phyloP scores from a whole-genome alignment of 2,329 filamentous ascomycete species.

The Colletotrichum australisinense region DNA sequence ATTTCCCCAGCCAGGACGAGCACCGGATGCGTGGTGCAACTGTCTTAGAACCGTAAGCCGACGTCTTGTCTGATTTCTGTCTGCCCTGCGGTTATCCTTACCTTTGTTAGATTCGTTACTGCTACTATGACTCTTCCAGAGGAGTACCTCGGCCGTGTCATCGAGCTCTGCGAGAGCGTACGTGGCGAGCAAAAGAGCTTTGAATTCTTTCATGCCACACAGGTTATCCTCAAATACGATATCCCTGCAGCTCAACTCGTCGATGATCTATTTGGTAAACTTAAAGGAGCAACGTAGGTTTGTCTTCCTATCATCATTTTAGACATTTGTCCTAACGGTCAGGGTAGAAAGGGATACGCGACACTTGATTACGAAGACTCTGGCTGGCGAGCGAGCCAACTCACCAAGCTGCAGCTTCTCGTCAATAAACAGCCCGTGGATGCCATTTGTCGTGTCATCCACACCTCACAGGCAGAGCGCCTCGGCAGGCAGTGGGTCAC shows the following conservation, averaged over 20 bases:
- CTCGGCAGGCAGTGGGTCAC: conserved; percentile 89
- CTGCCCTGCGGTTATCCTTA: not conserved
- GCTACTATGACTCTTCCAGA: conserved; percentile 92
- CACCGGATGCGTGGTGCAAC: conserved; percentile 56
- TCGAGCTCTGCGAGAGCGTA: conserved; percentile 92
- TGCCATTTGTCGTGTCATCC: conserved; percentile 91
- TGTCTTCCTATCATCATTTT: not conserved
- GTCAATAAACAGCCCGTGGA: conserved; percentile 96
- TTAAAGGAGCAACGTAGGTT: conserved; percentile 82
- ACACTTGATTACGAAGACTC: conserved; percentile 97
- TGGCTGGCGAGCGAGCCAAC: conserved; percentile 82
- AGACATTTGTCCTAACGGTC: not conserved
- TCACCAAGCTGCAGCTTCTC: conserved; percentile 90
- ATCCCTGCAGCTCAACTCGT: conserved; percentile 90
- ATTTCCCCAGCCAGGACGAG: conserved; percentile 80
- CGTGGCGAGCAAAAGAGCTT: conserved; percentile 88
- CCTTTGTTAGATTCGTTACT: conserved; percentile 68
- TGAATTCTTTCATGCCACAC: conserved; percentile 90
- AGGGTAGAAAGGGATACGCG: conserved; percentile 82
- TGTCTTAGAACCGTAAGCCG: conserved; percentile 62
- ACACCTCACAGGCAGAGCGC: conserved; percentile 82
- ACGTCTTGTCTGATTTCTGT: not conserved
- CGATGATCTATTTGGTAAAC: conserved; percentile 96
- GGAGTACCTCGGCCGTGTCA: conserved; percentile 93
- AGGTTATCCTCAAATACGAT: conserved; percentile 95